phyloP scores from a whole-genome alignment of 192 early-diverging fungal species.

The Entomortierella beljakovae region DNA sequence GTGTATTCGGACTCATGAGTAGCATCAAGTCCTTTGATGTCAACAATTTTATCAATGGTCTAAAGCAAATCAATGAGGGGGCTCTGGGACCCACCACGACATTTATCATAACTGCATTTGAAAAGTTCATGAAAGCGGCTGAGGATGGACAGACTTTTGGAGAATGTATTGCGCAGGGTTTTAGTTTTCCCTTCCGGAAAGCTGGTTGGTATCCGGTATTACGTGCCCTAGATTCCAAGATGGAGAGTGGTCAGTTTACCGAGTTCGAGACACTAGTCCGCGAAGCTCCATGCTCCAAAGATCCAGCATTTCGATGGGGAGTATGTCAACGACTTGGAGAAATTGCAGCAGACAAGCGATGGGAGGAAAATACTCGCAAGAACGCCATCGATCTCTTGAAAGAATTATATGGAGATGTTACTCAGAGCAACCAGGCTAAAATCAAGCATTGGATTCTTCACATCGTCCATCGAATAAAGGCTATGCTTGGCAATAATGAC shows the following conservation, averaged over 20 bases:
- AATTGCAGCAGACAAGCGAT: no score
- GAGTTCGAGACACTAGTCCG: no score
- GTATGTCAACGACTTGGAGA: background rate
- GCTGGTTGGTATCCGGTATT: background rate
- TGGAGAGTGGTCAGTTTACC: background rate
- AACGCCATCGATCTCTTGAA: no score
- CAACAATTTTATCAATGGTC: background rate
- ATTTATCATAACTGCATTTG: background rate
- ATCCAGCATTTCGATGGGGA: background rate
- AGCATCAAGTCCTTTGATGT: background rate
- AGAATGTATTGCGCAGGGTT: background rate
- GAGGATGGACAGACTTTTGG: background rate
- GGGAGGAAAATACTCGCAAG: no score
- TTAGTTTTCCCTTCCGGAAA: background rate
- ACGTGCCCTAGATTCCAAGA: background rate
- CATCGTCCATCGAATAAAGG: no score
- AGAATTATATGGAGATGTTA: no score
- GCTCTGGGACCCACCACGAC: background rate
- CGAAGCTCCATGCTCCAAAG: background rate
- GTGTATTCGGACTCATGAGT: background rate
- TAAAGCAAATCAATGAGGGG: background rate
- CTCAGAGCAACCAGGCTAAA: no score
- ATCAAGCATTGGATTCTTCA: no score
- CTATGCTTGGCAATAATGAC: no score
- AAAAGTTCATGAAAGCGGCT: background rate